phyloP scores from a whole-genome alignment of 805 yeast genomes.

The Danielozyma ontarioensis region DNA sequence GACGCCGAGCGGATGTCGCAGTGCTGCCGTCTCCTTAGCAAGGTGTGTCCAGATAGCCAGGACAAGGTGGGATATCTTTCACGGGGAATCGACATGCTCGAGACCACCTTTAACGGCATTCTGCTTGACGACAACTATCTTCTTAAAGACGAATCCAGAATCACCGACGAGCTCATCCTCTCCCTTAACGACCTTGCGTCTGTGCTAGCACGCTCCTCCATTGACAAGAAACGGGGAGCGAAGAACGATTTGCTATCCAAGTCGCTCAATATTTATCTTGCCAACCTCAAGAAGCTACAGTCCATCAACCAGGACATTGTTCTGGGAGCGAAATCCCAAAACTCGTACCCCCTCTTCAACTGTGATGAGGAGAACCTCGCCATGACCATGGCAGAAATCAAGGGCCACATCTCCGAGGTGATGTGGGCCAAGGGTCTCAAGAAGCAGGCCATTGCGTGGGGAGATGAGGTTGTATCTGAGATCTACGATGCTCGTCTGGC shows the following conservation, averaged over 20 bases:
- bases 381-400: conserved; percentile 25
- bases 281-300: conserved; percentile 23
- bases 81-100: conserved; percentile 29
- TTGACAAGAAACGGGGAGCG: conserved; percentile 4
- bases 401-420: conserved; percentile 36
- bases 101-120: conserved; percentile 21
- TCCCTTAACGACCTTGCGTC: conserved; percentile 30
- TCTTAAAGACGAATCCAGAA: conserved; percentile 18
- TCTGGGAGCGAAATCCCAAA: conserved; percentile 16
- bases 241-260: conserved; percentile 12
- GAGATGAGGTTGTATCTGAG: conserved; percentile 36
- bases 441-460: conserved; percentile 36
- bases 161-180: conserved; percentile 34
- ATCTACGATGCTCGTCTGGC: conserved; percentile 25
- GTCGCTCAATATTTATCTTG: conserved; percentile 33
- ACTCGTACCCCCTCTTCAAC: conserved; percentile 31
- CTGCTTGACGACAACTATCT: conserved; percentile 18
- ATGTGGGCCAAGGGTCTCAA: conserved; percentile 37
- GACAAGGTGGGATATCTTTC: conserved; percentile 22
- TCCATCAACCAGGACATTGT: background rate
- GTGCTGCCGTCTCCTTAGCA: conserved; percentile 32
- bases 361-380: conserved; percentile 25
- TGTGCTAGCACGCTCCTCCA: conserved; percentile 3
- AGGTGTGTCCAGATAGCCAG: conserved; percentile 13
- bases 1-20: conserved; percentile 37